phyloP scores from a whole-genome alignment of 2,329 filamentous ascomycete genomes.

The Neodidymelliopsis sp. region DNA sequence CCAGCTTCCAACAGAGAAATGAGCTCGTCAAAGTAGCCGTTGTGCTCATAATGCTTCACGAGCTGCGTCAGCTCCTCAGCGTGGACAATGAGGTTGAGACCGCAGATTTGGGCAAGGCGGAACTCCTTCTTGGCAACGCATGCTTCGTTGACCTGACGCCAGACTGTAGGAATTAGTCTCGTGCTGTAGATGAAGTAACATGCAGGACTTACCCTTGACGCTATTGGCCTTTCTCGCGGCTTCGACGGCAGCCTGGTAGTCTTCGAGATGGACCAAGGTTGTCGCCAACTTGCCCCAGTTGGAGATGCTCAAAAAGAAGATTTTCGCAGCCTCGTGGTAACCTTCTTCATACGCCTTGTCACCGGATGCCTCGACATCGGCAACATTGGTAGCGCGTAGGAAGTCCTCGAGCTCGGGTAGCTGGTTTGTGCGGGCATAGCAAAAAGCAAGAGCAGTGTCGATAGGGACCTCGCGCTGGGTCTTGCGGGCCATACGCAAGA shows the following conservation, averaged over 20 bases:
- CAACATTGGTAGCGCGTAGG: slow-evolving; percentile 89
- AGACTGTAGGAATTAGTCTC: slow-evolving; percentile 62
- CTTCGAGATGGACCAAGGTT: slow-evolving; percentile 93
- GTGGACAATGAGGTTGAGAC: slow-evolving; percentile 96
- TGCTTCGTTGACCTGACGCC: slow-evolving; percentile 97
- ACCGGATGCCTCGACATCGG: slow-evolving; percentile 94
- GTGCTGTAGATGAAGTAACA: not conserved
- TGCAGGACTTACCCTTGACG: slow-evolving; percentile 67
- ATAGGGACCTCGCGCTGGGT: slow-evolving; percentile 92
- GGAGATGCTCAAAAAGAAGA: slow-evolving; percentile 97
- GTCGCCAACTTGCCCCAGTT: slow-evolving; percentile 99
- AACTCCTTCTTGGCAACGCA: slow-evolving; percentile 99
- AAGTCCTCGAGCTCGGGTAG: slow-evolving; percentile 96
- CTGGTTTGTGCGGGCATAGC: slow-evolving; percentile 89
- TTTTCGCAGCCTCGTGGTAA: slow-evolving; percentile 94
- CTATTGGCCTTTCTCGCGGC: slow-evolving; percentile 98
- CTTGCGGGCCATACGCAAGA: slow-evolving; percentile 95
- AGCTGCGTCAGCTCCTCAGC: slow-evolving; percentile 93
- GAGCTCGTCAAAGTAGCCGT: slow-evolving; percentile 98
- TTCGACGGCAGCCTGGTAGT: slow-evolving; percentile 97
- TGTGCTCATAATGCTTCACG: slow-evolving; percentile 94
- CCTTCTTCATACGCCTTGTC: slow-evolving; percentile 98
- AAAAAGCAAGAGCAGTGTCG: slow-evolving; percentile 93
- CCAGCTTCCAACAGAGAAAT: slow-evolving; percentile 94
- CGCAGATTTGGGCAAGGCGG: slow-evolving; percentile 97